These are phyloP conservation scores for Ophidiomyces ophidiicola DNA, from an alignment of 2,329 filamentous ascomycete genomes.

Conservation along the genomic window DNA sequence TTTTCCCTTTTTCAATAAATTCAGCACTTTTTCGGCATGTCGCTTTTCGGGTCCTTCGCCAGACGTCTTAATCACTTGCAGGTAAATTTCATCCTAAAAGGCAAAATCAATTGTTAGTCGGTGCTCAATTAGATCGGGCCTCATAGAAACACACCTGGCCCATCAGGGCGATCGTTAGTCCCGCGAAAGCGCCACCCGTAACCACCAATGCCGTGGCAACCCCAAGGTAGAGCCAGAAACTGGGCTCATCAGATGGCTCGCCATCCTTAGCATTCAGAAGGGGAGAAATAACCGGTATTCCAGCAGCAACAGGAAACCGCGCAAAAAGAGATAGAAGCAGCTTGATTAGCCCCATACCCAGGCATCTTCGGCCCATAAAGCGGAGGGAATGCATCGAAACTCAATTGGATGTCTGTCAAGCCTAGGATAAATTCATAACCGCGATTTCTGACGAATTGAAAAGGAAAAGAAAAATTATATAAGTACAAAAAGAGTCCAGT, in stretches of 20 bases:
- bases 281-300: slow-evolving; percentile 25
- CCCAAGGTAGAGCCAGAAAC: slow-evolving; percentile 68
- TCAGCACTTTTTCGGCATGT: slow-evolving; percentile 70
- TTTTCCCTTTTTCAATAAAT: slow-evolving; percentile 74
- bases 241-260: slow-evolving; percentile 47
- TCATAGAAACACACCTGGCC: slow-evolving; percentile 38
- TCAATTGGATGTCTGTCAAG: neutral
- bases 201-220: slow-evolving; percentile 72
- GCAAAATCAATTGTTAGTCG: slow-evolving; percentile 5
- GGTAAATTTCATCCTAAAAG: slow-evolving; percentile 77
- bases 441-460: neutral
- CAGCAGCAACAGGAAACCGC: slow-evolving; percentile 30
- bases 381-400: slow-evolving; percentile 20
- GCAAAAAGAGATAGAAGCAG: slow-evolving; percentile 28
- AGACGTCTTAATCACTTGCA: slow-evolving; percentile 84
- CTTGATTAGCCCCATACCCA: slow-evolving; percentile 32
- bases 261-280: slow-evolving; percentile 24
- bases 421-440: slow-evolving; percentile 6
- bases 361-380: slow-evolving; percentile 28
- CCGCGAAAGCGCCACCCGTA: slow-evolving; percentile 83
- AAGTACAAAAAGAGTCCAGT: no score
- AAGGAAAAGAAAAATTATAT: no score
- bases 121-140: no score
- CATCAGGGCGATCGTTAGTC: slow-evolving; percentile 60
- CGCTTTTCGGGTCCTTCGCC: slow-evolving; percentile 73